Percentiles rank a stretch among this genome's conserved stretches.
phyloP scores from a whole-genome alignment of 371 early-diverging fungal genomes.

The Nosema muscidifuracis region DNA sequence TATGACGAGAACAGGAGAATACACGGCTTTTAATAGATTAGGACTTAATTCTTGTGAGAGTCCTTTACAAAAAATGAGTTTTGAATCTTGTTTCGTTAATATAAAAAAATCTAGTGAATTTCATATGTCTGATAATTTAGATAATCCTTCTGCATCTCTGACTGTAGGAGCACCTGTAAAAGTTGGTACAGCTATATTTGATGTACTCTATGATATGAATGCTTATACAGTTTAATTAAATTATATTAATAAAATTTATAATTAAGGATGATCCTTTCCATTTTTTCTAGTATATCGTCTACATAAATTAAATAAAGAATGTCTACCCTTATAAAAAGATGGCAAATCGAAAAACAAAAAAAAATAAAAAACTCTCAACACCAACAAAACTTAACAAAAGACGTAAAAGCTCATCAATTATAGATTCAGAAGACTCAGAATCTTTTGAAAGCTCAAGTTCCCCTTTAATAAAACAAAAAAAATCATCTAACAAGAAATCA shows the following conservation, averaged over 20 bases:
- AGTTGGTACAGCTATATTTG: slow-evolving; percentile 83
- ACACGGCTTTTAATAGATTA: slow-evolving; percentile 40
- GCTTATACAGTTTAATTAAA: slow-evolving; percentile 3
- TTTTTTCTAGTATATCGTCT: too few relatives aligned
- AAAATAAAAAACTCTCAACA: too few relatives aligned
- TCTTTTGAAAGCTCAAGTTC: too few relatives aligned
- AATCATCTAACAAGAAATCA: too few relatives aligned
- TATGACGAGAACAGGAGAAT: slow-evolving; percentile 67
- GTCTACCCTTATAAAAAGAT: too few relatives aligned
- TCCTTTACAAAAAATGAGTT: slow-evolving; percentile 56
- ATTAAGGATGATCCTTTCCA: too few relatives aligned
- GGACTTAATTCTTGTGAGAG: slow-evolving; percentile 36
- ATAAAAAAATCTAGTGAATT: slow-evolving; percentile 40
- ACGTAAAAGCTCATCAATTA: too few relatives aligned
- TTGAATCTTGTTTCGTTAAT: slow-evolving; percentile 51
- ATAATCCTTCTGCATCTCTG: slow-evolving; percentile 78
- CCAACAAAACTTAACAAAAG: too few relatives aligned
- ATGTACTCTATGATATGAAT: slow-evolving; percentile 39
- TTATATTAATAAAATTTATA: neutral
- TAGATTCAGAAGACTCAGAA: too few relatives aligned
- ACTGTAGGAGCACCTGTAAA: slow-evolving; percentile 82
- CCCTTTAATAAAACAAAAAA: too few relatives aligned
- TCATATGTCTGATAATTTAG: slow-evolving; percentile 67
- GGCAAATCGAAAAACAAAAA: too few relatives aligned
- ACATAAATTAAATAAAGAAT: too few relatives aligned